Percentiles rank a stretch among this genome's conserved stretches.
phyloP scores from a whole-genome alignment of 1,284 basidiomycete species.

The Sparassis latifolia region DNA sequence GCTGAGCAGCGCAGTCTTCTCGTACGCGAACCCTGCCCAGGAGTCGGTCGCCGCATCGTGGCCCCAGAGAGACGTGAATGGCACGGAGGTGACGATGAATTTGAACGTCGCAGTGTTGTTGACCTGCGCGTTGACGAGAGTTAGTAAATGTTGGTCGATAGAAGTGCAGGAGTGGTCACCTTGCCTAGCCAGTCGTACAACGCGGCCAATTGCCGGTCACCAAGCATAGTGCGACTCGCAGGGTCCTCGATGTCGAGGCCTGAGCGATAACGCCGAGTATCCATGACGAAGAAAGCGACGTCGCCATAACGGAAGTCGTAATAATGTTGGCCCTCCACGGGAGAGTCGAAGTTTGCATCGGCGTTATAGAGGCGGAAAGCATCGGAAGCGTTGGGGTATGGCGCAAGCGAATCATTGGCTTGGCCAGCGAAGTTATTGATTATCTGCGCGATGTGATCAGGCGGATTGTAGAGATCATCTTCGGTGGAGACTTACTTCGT shows the following conservation, averaged over 20 bases:
- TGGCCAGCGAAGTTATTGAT: constrained; percentile 60
- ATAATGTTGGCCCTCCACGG: constrained; percentile 43
- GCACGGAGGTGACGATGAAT: constrained; percentile 74
- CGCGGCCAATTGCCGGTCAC: constrained; percentile 57
- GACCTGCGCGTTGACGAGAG: constrained; percentile 32
- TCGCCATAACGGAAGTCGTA: constrained; percentile 66
- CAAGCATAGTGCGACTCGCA: constrained; percentile 61
- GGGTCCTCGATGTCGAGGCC: constrained; percentile 35
- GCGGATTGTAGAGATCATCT: neutral
- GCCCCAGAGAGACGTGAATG: constrained; percentile 74
- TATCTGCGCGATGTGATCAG: constrained; percentile 31
- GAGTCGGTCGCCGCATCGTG: constrained; percentile 62
- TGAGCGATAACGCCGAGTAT: constrained; percentile 66
- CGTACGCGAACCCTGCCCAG: constrained; percentile 66
- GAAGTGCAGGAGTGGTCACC: constrained; percentile 15
- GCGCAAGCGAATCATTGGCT: constrained; percentile 44
- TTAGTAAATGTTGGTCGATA: neutral
- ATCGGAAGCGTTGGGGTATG: constrained; percentile 52
- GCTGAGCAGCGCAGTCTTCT: constrained; percentile 54
- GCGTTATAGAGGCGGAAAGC: constrained; percentile 69
- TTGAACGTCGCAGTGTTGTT: constrained; percentile 78
- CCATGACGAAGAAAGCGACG: constrained; percentile 74
- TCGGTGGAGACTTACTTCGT: constrained; percentile 40
- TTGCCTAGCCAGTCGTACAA: constrained; percentile 62
- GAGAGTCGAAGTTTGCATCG: constrained; percentile 56